Evolutionary conservation across 2,329 filamentous ascomycete species (phyloP), one percentile per base, ranked within the genome.

Genomic region (Rhytidhysteron rufulum): DNA sequence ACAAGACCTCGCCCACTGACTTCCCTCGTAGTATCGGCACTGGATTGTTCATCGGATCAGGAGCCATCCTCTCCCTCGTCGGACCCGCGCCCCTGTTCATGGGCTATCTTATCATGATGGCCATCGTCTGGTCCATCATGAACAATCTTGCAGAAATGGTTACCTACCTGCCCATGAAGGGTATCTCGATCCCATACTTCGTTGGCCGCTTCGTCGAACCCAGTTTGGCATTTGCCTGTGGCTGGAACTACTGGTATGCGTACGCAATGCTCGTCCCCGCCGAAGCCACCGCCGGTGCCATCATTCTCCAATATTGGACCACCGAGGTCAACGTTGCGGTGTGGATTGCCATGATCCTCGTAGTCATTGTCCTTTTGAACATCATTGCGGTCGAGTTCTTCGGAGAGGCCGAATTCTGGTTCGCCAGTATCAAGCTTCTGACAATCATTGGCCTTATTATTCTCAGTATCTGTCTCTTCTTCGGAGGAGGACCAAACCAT

Each of bases 321-420:
- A 37, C 51, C 20, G 55, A 55, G 31, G 45, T 58, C 45, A 57
- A 53, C 31, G 50, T 50, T 11, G 60, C 58, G 22, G 59, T 61
- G 8, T 66, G 58, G 58, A 63, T 66, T 33, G 43, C 50, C 5
- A 47, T 66, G 39, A 58, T 65, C 51, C 59, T 66, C 24, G 46
- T 63, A 11, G 45, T 64, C 39, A 62, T 65, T 39, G 19, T 65
- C 13, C 33, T 31, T 29, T 40, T 65, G 35, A 66, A 66, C 47
- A 59, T 63, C 39, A 62, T 64, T 38, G 60, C 59, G 2, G 62
- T 65, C 11, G 34, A 47, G 11, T 60, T 65, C 4, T 65, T 64
- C 24, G 62, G 74, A 41, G 73, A 77, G 53, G 68, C 73, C 5
- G 73, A 77, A 31, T 72, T 73, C 48, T 50, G 63, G 18, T 75